A percentile compares a stretch with the other conserved stretches of the same genome.
These are phyloP conservation scores for Claviceps capensis DNA, from an alignment of 2,329 filamentous ascomycete species.

Conservation along the genomic window DNA sequence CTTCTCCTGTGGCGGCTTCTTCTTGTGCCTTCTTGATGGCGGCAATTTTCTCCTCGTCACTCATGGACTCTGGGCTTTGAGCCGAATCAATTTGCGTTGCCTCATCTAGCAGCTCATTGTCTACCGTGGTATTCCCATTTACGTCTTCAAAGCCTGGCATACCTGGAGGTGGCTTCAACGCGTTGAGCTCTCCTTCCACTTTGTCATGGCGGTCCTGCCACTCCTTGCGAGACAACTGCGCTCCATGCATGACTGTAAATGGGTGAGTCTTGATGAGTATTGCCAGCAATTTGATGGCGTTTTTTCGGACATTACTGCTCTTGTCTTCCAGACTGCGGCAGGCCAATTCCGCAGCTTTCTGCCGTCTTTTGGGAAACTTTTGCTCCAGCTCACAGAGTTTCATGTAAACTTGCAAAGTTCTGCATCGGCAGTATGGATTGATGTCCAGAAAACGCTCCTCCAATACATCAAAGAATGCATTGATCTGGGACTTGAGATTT, in stretches of 20 bases:
- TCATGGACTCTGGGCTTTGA: conserved; percentile 53
- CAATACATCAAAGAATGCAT: conserved; percentile 91
- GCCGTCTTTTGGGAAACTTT: conserved; percentile 85
- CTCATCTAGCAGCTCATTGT: conserved; percentile 71
- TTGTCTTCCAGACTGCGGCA: conserved; percentile 88
- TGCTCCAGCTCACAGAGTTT: conserved; percentile 89
- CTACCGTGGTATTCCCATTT: conserved; percentile 54
- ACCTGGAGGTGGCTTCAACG: conserved; percentile 68
- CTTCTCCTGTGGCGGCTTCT: conserved; percentile 78
- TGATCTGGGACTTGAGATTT: conserved; percentile 87
- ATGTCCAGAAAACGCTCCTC: conserved; percentile 93
- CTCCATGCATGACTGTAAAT: conserved; percentile 83
- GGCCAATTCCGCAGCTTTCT: conserved; percentile 76
- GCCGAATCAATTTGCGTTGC: conserved; percentile 68
- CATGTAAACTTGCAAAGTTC: conserved; percentile 84
- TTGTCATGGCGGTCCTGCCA: conserved; percentile 74
- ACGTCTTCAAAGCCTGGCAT: conserved; percentile 47
- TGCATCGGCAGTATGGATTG: conserved; percentile 89
- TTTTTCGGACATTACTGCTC: conserved; percentile 91
- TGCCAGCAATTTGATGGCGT: conserved; percentile 84
- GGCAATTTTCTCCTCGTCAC: conserved; percentile 62
- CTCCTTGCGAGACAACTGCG: conserved; percentile 69
- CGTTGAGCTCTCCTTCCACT: conserved; percentile 69
- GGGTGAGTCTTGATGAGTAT: conserved; percentile 88
- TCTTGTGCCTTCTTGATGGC: conserved; percentile 69